Evolutionary conservation across 2,329 filamentous ascomycete genomes (phyloP).

Genomic region (Colletotrichum euphorbiae): DNA sequence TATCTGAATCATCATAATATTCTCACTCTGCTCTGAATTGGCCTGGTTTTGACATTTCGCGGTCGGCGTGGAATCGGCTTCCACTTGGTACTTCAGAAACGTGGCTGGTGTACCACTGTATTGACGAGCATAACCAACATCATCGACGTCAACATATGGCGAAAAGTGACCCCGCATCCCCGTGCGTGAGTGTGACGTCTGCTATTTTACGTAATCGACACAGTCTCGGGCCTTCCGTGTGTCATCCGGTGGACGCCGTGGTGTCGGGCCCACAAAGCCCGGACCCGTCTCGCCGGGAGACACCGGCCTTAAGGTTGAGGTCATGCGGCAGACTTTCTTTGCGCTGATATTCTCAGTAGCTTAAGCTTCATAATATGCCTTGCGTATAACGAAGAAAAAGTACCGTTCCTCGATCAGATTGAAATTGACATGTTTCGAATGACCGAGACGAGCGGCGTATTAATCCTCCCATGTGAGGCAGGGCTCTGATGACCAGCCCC

Average conservation of each 20-base stretch:
- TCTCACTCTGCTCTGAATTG: slow-evolving; percentile 35
- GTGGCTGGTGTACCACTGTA: too few relatives aligned
- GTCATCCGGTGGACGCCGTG: not conserved
- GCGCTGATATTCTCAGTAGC: too few relatives aligned
- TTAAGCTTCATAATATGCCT: too few relatives aligned
- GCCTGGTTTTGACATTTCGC: slow-evolving; percentile 32
- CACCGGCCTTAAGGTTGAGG: too few relatives aligned
- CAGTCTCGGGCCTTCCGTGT: not conserved
- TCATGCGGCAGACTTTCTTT: too few relatives aligned
- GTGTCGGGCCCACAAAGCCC: not conserved
- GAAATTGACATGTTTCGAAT: not conserved
- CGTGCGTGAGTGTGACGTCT: slow-evolving; percentile 16
- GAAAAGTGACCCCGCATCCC: slow-evolving; percentile 16
- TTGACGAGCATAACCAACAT: too few relatives aligned
- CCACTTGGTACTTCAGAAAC: too few relatives aligned
- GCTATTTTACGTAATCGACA: slow-evolving; percentile 29
- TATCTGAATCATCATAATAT: not conserved
- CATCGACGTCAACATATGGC: too few relatives aligned
- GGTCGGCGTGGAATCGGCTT: too few relatives aligned
- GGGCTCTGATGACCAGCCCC: not conserved
- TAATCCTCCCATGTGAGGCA: not conserved
- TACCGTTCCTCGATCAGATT: too few relatives aligned
- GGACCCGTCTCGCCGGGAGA: not conserved
- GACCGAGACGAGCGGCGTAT: not conserved
- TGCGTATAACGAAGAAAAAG: too few relatives aligned